Base-by-base conservation (phyloP, 768 basidiomycete genomes). In the Lyophyllum shimeji region DNA sequence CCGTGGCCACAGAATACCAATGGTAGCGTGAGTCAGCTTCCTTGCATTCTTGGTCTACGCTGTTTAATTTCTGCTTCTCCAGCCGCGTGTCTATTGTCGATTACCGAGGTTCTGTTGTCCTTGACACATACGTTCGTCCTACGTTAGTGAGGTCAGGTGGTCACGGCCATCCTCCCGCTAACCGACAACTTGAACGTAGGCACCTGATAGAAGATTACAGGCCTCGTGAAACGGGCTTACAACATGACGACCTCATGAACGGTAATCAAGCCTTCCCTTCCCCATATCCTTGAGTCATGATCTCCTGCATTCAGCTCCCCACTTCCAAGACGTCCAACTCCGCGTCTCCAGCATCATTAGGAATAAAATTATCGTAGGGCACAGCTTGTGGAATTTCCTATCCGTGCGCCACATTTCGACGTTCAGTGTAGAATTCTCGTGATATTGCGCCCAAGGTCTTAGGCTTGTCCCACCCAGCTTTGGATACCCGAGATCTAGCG, bases 401-500 rank as follows among this genome's bases (percentile, higher is more conserved):
- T 82, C 82, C 46, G 83, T 81, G 60, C 47, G 75, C 68, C 47
- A 58, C 46, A 44, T 54, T 46, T 76, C 29, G 20, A 46, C 39
- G 25, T 42, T 34, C 11, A 21, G 44, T 15, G 13, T 20, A 46
- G 31, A 17, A 56, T 39, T 12, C 9, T 29, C 4, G 13, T 34
- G 31, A 49, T 43, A 23, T 47, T 37, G 37, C 13, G n/a, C 9
- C 25, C 3, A 60, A 84, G 82, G 75, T 82, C 13, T 63, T 84
- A 62, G 79, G 77, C 13, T 64, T 84, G 37, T 73, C 74, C 21
- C 82, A 84, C 63, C 77, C 80, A 8, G 73, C 81, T 8, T 66
- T 82, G 40, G 62, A 79, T 57, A 84, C 82, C 1, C 75, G 83
- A n/a, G 83, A 84, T 57, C 71, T 80, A 12, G 82, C 81, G 3